phyloP scores from a whole-genome alignment of 228 moss, liverwort and hornwort genomes.

The Sphagnum fallax region DNA sequence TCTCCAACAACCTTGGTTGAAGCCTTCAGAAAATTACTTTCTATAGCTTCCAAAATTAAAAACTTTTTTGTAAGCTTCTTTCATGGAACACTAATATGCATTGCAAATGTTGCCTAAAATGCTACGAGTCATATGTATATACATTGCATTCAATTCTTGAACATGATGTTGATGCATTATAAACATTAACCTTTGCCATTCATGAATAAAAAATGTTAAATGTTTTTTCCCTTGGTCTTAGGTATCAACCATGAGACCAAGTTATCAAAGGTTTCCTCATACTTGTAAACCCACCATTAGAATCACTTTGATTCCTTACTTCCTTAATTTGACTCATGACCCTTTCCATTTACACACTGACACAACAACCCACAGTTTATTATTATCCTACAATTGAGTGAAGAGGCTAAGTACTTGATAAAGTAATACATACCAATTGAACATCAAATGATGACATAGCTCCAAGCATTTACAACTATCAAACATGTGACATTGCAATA shows the following conservation, averaged over 20 bases:
- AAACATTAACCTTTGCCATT: constrained; percentile 64
- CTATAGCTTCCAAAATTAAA: constrained; percentile 49
- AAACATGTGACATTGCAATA: no score
- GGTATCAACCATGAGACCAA: constrained; percentile 74
- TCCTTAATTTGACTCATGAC: no score
- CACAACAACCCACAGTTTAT: no score
- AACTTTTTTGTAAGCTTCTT: constrained; percentile 75
- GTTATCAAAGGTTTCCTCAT: constrained; percentile 53
- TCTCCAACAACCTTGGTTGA: constrained; percentile 71
- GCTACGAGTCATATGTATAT: no score
- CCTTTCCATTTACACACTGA: no score
- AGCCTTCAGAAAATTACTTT: constrained; percentile 47
- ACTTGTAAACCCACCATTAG: constrained; percentile 56
- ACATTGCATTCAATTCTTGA: no score
- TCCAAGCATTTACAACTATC: no score
- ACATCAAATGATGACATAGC: no score
- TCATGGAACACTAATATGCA: constrained; percentile 24
- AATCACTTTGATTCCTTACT: no score
- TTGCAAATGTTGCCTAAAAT: constrained; percentile 16
- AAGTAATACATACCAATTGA: no score
- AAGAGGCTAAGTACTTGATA: no score
- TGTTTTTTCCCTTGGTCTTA: constrained; percentile 54
- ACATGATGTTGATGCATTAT: constrained; percentile 19
- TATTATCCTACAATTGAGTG: no score
- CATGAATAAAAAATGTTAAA: constrained; percentile 54